These are phyloP conservation scores for Fusarium hainanense DNA, from an alignment of 2,329 filamentous ascomycete species.

Conservation along the genomic window DNA sequence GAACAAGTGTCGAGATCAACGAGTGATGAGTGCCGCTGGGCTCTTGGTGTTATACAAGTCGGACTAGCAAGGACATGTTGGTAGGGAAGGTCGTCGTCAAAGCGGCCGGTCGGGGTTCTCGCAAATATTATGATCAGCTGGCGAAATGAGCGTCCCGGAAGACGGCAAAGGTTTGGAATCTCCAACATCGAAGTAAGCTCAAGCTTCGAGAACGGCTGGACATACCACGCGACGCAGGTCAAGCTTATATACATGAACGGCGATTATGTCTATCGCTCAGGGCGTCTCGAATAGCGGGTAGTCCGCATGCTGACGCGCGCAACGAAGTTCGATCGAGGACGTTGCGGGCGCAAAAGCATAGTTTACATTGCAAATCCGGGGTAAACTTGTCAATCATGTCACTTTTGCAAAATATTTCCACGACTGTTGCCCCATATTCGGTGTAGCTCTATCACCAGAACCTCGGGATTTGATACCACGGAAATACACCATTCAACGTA, in stretches of 20 bases:
- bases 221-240: constrained; percentile 32
- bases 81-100: not conserved
- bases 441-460: not conserved
- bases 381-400: constrained; percentile 17
- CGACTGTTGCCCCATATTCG: not conserved
- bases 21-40: not conserved
- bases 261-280: constrained; percentile 28
- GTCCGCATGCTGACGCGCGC: constrained; percentile 49
- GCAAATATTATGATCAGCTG: not conserved
- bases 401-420: not conserved
- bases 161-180: not conserved
- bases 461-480: not conserved
- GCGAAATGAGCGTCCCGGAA: not conserved
- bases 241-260: constrained; percentile 42
- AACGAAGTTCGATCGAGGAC: constrained; percentile 40
- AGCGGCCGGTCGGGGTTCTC: not conserved
- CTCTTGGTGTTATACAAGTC: not conserved
- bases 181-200: constrained; percentile 28
- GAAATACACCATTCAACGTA: not conserved
- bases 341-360: constrained; percentile 47
- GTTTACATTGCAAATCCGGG: constrained; percentile 31
- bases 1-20: not conserved
- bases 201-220: constrained; percentile 6
- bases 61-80: not conserved
- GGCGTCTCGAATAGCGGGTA: constrained; percentile 36